phyloP scores from a whole-genome alignment of 2,329 filamentous ascomycete genomes.

The Alternaria arbusti region DNA sequence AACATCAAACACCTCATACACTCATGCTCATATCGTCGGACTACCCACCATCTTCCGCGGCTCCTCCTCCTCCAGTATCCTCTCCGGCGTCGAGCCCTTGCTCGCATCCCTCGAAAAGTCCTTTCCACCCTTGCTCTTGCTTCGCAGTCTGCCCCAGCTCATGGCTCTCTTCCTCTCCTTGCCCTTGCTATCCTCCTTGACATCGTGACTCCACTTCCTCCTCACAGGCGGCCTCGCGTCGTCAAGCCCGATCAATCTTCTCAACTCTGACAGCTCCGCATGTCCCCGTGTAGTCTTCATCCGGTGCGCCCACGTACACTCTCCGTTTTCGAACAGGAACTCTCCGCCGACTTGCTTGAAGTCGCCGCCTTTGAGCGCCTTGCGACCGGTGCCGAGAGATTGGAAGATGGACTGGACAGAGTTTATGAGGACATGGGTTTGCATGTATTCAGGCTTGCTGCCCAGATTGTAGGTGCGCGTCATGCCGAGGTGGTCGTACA shows the following conservation, averaged over 20 bases:
- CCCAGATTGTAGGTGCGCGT: slow-evolving; percentile 68
- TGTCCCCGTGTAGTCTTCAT: slow-evolving; percentile 84
- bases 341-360: slow-evolving; percentile 76
- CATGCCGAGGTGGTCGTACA: slow-evolving; percentile 75
- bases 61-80: slow-evolving; percentile 30
- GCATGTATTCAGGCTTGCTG: slow-evolving; percentile 69
- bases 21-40: slow-evolving; percentile 4
- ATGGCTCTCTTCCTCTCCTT: slow-evolving; percentile 31
- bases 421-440: slow-evolving; percentile 54
- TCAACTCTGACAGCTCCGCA: slow-evolving; percentile 71
- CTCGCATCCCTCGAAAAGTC: slow-evolving; percentile 19
- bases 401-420: slow-evolving; percentile 65
- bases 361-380: slow-evolving; percentile 69
- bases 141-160: slow-evolving; percentile 36
- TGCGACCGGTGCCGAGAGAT: slow-evolving; percentile 64
- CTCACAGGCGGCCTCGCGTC: slow-evolving; percentile 33
- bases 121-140: slow-evolving; percentile 33
- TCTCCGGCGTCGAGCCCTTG: slow-evolving; percentile 26
- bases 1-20: not conserved
- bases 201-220: slow-evolving; percentile 44
- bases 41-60: slow-evolving; percentile 12
- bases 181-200: slow-evolving; percentile 29
- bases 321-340: slow-evolving; percentile 76
- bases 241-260: slow-evolving; percentile 63
- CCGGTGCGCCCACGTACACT: slow-evolving; percentile 78